Conservation (phyloP, 768 basidiomycete genomes). For the Hygrocybe punicea region DNA sequence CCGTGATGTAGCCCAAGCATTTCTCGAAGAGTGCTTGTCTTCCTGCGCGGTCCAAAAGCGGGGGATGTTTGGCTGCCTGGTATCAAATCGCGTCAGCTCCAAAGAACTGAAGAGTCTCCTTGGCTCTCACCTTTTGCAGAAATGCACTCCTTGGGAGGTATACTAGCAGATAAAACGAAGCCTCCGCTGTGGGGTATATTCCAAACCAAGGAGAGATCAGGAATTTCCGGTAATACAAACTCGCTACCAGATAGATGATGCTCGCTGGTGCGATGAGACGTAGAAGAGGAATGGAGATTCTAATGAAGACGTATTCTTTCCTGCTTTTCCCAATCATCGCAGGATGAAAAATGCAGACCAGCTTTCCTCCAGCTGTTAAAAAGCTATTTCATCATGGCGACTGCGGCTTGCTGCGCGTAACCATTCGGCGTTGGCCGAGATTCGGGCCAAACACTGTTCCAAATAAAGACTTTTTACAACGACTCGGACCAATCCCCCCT, state of each 20-base stretch:
- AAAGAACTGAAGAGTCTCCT: not conserved
- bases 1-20: conserved; percentile 35
- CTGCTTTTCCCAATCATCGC: conserved; percentile 47
- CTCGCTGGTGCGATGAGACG: conserved; percentile 52
- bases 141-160: conserved; percentile 45
- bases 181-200: conserved; percentile 42
- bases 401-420: not conserved
- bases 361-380: not conserved
- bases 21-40: conserved; percentile 48
- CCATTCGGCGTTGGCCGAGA: too few species aligned
- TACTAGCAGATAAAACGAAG: conserved; percentile 46
- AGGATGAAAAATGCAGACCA: not conserved
- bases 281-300: conserved; percentile 41
- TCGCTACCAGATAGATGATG: conserved; percentile 34
- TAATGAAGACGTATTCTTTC: conserved; percentile 55
- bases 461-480: too few species aligned
- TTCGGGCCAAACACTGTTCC: too few species aligned
- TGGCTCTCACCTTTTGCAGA: conserved; percentile 47
- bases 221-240: conserved; percentile 23
- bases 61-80: conserved; percentile 38
- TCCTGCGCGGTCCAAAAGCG: conserved; percentile 38
- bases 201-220: conserved; percentile 30
- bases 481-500: too few species aligned
- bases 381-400: not conserved
- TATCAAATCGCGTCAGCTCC: not conserved